Evolutionary conservation across 1,284 basidiomycete genomes (phyloP).

Genomic region (Schizopora paradoxa): DNA sequence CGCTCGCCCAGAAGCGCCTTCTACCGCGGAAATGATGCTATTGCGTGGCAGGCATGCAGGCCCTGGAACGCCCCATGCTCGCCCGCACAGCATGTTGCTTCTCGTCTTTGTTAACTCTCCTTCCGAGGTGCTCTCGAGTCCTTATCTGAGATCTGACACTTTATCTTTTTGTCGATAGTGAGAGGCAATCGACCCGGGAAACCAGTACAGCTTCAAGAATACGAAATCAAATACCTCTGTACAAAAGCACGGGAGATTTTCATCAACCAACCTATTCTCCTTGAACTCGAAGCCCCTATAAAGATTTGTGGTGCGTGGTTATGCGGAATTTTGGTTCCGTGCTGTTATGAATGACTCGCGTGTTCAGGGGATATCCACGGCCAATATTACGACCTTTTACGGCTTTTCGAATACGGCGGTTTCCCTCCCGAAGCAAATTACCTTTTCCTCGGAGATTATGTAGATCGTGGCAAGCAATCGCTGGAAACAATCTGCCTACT

Average conservation of each 20-base stretch:
- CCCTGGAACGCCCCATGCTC: too few relatives aligned
- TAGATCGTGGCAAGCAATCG: constrained; percentile 92
- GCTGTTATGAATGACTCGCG: constrained; percentile 8
- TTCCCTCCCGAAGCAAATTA: constrained; percentile 97
- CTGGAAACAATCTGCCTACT: constrained; percentile 91
- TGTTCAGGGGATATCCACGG: constrained; percentile 85
- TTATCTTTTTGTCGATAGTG: constrained; percentile 49
- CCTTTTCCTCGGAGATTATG: constrained; percentile 93
- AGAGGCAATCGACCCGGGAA: constrained; percentile 92
- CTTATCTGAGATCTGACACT: too few relatives aligned
- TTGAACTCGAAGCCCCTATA: constrained; percentile 93
- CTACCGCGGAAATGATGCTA: too few relatives aligned
- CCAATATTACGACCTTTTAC: constrained; percentile 91
- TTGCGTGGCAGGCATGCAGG: too few relatives aligned
- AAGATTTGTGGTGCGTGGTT: constrained; percentile 81
- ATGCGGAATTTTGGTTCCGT: constrained; percentile 10
- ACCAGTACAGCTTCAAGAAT: constrained; percentile 90
- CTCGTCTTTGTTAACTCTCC: too few relatives aligned
- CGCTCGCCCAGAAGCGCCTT: too few relatives aligned
- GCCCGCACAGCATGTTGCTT: too few relatives aligned
- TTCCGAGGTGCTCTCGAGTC: too few relatives aligned
- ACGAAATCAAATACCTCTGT: constrained; percentile 95
- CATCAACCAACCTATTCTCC: constrained; percentile 91
- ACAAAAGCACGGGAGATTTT: constrained; percentile 94
- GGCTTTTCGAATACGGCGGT: constrained; percentile 92